These are phyloP conservation scores for Ophiostoma australiae DNA, from an alignment of 2,329 filamentous ascomycete species.

Conservation along the genomic window DNA sequence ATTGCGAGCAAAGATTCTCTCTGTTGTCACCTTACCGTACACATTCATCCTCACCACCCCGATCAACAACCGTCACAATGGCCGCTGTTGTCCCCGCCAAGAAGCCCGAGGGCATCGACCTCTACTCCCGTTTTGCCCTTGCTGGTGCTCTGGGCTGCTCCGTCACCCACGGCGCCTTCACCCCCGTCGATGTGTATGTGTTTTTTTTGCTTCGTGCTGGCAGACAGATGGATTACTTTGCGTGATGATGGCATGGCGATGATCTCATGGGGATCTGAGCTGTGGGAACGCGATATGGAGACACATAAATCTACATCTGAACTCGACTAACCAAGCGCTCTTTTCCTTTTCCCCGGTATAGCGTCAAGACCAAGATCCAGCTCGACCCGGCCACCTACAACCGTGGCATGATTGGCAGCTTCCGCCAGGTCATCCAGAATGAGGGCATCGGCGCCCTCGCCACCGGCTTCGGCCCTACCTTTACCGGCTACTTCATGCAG, in stretches of 20 bases:
- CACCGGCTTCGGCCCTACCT: conserved; percentile 72
- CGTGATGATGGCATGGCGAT: background rate
- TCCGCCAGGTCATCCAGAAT: conserved; percentile 67
- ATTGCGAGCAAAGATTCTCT: background rate
- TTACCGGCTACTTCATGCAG: conserved; percentile 79
- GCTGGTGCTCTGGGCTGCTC: conserved; percentile 97
- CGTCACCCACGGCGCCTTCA: conserved; percentile 92
- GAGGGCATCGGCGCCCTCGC: conserved; percentile 73
- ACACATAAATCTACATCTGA: background rate
- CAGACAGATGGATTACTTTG: background rate
- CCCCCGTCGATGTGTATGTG: conserved; percentile 98
- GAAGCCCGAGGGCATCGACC: conserved; percentile 51
- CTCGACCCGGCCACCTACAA: conserved; percentile 78
- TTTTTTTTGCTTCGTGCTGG: too few species aligned
- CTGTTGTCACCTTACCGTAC: background rate
- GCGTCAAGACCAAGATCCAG: conserved; percentile 84
- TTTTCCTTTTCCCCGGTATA: conserved; percentile 36
- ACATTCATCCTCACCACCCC: background rate
- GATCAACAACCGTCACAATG: conserved; percentile 37
- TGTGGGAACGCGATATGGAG: background rate
- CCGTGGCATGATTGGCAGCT: conserved; percentile 71
- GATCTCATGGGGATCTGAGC: background rate
- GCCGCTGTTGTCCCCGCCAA: conserved; percentile 39
- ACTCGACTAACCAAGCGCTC: background rate
- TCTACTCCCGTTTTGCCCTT: conserved; percentile 96